Evolutionary conservation across 805 yeast genomes (phyloP), one percentile per base, ranked within the genome.

Genomic region (Lachancea meyersii): DNA sequence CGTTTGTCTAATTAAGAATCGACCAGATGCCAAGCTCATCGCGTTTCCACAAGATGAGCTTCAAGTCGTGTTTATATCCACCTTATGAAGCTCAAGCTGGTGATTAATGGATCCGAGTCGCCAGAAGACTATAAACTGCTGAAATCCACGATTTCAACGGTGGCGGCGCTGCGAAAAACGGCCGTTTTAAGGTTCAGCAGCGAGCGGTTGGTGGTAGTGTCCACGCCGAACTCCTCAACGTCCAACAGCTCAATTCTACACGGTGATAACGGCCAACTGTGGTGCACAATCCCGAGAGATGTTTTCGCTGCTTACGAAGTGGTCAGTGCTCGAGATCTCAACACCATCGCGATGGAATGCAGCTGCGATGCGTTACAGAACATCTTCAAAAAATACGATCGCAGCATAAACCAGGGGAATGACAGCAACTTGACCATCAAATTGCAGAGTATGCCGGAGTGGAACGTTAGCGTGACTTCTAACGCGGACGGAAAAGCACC

Each of bases 231-330:
- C 21, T 45, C 53, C 1, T 36, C 57, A 1, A 40, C 40, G 22
- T 16, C 17, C 31, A 45, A 48, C 21, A 47, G 46, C 14, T 46
- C 58, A 2, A 31, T 48, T 13, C 36, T 54, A 18, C 54, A 52
- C 4, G 55, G 52, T 10, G 65, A 61, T 40, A 50, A 52, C 10
- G 64, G 63, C 2, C 63, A 60, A 36, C 43, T 60, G 26, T 60
- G 65, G 65, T 61, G 65, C 35, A 55, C 62, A 8, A 55, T 60
- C 7, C 64, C 64, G 2, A 40, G 40, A 8, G 64, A 60, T 50
- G 58, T 57, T 4, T 62, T 62, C 35, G 48, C 49, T 21, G 39
- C 47, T 4, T 62, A 61, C 36, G 44, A 45, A 3, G 61, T 62
- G 2, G 45, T 44, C 23, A 54, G 63, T 5, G 54, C 50, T 16